These are phyloP conservation scores for Cladosporium sphaerospermum DNA, from an alignment of 2,329 filamentous ascomycete genomes.

Conservation along the genomic window DNA sequence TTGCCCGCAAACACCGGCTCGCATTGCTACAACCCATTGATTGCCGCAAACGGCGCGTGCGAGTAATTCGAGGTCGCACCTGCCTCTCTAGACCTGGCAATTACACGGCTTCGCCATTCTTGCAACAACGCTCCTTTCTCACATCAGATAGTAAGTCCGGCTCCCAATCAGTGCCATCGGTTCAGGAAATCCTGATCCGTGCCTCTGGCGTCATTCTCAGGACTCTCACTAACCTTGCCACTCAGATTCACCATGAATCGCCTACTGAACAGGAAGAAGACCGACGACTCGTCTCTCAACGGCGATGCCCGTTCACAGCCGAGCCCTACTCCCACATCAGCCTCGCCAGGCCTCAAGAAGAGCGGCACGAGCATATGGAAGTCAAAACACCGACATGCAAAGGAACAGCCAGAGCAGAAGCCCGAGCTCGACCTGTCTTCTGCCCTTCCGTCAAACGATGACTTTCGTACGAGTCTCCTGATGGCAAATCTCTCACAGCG, in stretches of 20 bases:
- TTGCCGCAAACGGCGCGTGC: slow-evolving; percentile 1
- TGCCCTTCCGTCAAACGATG: slow-evolving; percentile 73
- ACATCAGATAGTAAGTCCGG: slow-evolving; percentile 9
- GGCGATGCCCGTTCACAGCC: background rate
- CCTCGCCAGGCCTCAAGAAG: slow-evolving; percentile 26
- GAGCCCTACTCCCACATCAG: slow-evolving; percentile 8
- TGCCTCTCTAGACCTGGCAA: background rate
- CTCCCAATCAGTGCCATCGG: background rate
- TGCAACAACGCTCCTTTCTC: background rate
- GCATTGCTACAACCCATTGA: background rate
- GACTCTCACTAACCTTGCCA: slow-evolving; percentile 2
- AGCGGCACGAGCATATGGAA: slow-evolving; percentile 32
- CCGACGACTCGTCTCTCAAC: slow-evolving; percentile 5
- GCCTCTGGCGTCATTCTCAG: background rate
- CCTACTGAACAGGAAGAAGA: slow-evolving; percentile 12
- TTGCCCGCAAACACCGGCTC: background rate
- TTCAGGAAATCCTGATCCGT: background rate
- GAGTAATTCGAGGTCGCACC: background rate
- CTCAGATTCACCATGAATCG: slow-evolving; percentile 12
- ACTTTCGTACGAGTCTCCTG: slow-evolving; percentile 90
- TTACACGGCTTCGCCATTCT: background rate
- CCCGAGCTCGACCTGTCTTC: slow-evolving; percentile 64
- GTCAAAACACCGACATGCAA: slow-evolving; percentile 40
- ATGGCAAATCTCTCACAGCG: slow-evolving; percentile 93
- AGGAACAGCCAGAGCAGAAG: slow-evolving; percentile 49